Base-by-base conservation (phyloP, 2,329 filamentous ascomycete species). In the Cyphellophora attinorum region DNA sequence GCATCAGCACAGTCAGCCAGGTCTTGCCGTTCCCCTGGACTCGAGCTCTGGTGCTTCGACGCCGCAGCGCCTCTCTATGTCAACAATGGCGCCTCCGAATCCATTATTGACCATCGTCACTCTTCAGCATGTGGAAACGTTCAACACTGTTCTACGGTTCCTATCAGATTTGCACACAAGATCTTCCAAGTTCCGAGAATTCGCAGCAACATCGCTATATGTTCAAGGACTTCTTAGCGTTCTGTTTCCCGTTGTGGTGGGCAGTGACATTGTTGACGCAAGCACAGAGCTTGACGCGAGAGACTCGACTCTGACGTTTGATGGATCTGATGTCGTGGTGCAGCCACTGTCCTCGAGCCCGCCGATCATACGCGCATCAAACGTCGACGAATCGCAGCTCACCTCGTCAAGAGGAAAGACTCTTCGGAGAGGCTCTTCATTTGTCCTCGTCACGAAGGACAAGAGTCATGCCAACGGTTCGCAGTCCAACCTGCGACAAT, bases 181-280 rank as follows among this genome's bases (percentile, higher is more conserved):
- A 25, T 95, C 85, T 3, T 57, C 67, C 2, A 72, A 73, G 16
- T 96, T 96, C 55, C 74, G 82, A 37, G 86, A 95, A 29, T 95
- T 93, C 56, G 75, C 85, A 0, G 61, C 81, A 8, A 72, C 71
- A 1, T 93, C 88, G 0, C 81, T 83, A 29, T 96, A 94, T 57
- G 65, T 89, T 2, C 79, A 89, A 41, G 68, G 85, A 30, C 63
- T 98, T 3, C 67, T 95, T 1, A 74, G 76, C 21, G 79, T 85
- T 10, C 64, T 96, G 2, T 98, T 91, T 53, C 88, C 91, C 2
- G 76, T 91, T 12, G 73, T 95, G 32, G 86, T 94, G 16, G 89
- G 85, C 47, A 79, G 84, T 10, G 85, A 95, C 57, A 72, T 79
- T 14, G 79, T 95, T 25, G 81, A 75, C 35, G 79, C 91, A 0